phyloP scores from a whole-genome alignment of 768 basidiomycete species.

The Trametes meyenii region DNA sequence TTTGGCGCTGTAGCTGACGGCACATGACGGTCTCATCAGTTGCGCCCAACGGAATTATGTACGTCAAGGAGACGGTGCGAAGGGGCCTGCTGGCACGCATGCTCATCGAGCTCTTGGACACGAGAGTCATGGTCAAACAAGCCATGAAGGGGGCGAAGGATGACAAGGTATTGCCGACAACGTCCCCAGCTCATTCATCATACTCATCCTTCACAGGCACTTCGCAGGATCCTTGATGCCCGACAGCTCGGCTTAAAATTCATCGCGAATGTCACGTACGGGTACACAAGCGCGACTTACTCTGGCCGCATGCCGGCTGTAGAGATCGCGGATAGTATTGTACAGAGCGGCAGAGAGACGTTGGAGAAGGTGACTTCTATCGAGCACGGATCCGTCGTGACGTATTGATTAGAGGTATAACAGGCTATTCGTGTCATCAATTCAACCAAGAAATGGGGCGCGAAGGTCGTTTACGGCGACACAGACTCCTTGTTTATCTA shows the following conservation, averaged over 20 bases:
- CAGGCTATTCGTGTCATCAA: conserved; percentile 87
- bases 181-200: background rate
- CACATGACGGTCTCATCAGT: conserved; percentile 48
- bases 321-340: conserved; percentile 97
- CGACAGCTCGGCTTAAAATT: conserved; percentile 93
- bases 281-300: conserved; percentile 92
- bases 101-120: conserved; percentile 90
- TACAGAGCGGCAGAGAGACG: conserved; percentile 94
- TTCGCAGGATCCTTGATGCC: conserved; percentile 80
- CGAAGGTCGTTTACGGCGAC: conserved; percentile 91
- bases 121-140: conserved; percentile 97
- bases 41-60: conserved; percentile 94
- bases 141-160: conserved; percentile 83
- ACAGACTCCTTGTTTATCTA: conserved; percentile 96
- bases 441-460: conserved; percentile 81
- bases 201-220: conserved; percentile 50
- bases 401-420: background rate
- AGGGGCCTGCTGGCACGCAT: conserved; percentile 88
- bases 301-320: conserved; percentile 99
- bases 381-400: background rate
- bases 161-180: conserved; percentile 63
- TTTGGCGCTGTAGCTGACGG: background rate
- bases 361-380: conserved; percentile 74
- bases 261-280: conserved; percentile 94
- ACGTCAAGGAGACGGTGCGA: conserved; percentile 82